Percentiles rank a stretch among this genome's conserved stretches.
phyloP scores from a whole-genome alignment of 2,329 filamentous ascomycete species.

The Monilinia aucupariae region DNA sequence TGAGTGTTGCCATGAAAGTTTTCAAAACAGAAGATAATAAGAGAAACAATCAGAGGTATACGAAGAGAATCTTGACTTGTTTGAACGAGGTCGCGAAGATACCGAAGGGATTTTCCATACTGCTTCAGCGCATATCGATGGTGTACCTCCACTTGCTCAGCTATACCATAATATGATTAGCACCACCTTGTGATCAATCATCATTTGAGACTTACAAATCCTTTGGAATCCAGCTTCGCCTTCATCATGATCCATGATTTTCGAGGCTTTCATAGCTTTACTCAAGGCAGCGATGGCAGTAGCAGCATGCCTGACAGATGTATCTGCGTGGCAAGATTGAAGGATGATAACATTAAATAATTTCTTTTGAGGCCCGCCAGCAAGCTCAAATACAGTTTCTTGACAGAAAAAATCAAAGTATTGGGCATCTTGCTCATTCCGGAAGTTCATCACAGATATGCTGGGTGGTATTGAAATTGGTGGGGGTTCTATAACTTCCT shows the following conservation, averaged over 20 bases:
- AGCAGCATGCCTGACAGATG: conserved; percentile 20
- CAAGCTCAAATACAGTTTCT: conserved; percentile 21
- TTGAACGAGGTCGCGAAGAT: conserved; percentile 15
- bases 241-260: neutral
- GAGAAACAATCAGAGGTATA: conserved; percentile 24
- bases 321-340: conserved; percentile 21
- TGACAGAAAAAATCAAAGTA: conserved; percentile 27
- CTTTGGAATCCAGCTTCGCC: conserved; percentile 3
- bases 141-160: conserved; percentile 18
- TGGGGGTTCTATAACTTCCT: neutral
- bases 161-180: neutral
- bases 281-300: conserved; percentile 24
- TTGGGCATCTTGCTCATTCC: conserved; percentile 20
- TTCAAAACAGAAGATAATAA: conserved; percentile 28
- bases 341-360: conserved; percentile 24
- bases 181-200: neutral
- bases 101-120: conserved; percentile 24
- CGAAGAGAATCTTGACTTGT: conserved; percentile 20
- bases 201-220: conserved; percentile 3
- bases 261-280: conserved; percentile 19
- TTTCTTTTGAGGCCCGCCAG: conserved; percentile 19
- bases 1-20: conserved; percentile 23
- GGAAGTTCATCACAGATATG: conserved; percentile 17
- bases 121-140: conserved; percentile 22
- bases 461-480: neutral